Evolutionary conservation across 169 alveolate genomes (phyloP).

Genomic region (Cryptosporidium viatorum): DNA sequence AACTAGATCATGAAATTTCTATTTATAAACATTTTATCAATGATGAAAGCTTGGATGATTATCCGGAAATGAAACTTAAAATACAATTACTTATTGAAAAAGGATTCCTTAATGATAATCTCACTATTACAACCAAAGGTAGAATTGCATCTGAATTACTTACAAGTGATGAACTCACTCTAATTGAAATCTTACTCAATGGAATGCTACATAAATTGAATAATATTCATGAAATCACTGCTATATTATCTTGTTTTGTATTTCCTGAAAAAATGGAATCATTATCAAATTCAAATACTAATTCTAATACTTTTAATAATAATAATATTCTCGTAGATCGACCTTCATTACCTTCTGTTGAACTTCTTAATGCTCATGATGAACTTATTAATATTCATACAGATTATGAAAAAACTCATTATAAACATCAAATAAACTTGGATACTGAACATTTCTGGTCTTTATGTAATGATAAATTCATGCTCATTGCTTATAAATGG

Average conservation of each 20-base stretch:
- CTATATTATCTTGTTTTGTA: constrained; percentile 51
- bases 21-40: constrained; percentile 76
- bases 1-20: constrained; percentile 11
- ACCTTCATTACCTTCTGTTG: constrained; percentile 82
- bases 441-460: constrained; percentile 82
- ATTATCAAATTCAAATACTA: not conserved
- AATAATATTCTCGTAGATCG: not conserved
- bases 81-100: constrained; percentile 84
- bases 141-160: constrained; percentile 87
- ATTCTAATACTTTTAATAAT: not conserved
- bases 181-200: constrained; percentile 82
- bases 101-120: constrained; percentile 83
- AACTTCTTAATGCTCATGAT: constrained; percentile 83
- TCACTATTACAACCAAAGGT: constrained; percentile 87
- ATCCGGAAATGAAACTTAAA: constrained; percentile 86
- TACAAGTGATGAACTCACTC: constrained; percentile 88
- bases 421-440: constrained; percentile 75
- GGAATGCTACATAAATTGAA: constrained; percentile 54
- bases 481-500: constrained; percentile 76
- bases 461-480: constrained; percentile 71
- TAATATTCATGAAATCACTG: constrained; percentile 38
- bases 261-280: constrained; percentile 57
- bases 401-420: constrained; percentile 77
- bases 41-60: constrained; percentile 85
- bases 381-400: constrained; percentile 79